Evolutionary conservation across 257 asterid species (phyloP), one percentile per base, ranked within the genome.

Genomic region (Nicotiana noctiflora): DNA sequence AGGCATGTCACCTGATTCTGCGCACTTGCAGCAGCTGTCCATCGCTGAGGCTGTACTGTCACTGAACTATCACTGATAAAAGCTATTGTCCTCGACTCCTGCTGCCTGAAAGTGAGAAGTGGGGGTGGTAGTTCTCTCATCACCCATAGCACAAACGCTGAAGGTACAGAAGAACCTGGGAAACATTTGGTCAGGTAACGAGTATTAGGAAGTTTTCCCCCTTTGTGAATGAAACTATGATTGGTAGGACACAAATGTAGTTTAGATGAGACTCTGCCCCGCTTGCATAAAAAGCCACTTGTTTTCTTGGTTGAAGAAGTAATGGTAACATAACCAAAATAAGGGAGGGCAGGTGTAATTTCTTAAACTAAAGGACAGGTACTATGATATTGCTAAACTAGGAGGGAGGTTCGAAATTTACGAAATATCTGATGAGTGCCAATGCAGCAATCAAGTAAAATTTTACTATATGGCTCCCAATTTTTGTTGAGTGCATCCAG

Each of bases 61-160:
- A 80, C 88, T 3, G 94, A 84, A 78, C 84, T 83, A 3, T 95
- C 99, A 60, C 83, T 89, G 37, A 95, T 85, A 78, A 89, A 95
- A 56, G 97, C 86, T 66, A 93, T 86, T 23, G 90, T 91, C 85
- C 87, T 87, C 18, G 96, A 86, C 80, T 90, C 97, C 85, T 88
- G 88, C 70, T 75, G 85, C 72, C 91, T 79, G 63, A 81, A 85
- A 44, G 83, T 84, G 81, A 87, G 79, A 19, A 83, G 80, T 6
- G 88, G 92, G 65, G 94, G 93, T 55, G 99, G 99, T 51, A 95
- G 66, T 85, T 95, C 99, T 86, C 90, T 93, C 99, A 95, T 95
- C 91, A 95, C 92, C 88, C 90, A 89, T 62, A 95, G 79, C 40
- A 95, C 86, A 72, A 91, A 92, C 9, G 89, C 93, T 7, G 99